Percentiles rank a stretch among this genome's conserved stretches.
phyloP scores from a whole-genome alignment of 2,329 filamentous ascomycete species.

The Hymenoscyphus scutula region DNA sequence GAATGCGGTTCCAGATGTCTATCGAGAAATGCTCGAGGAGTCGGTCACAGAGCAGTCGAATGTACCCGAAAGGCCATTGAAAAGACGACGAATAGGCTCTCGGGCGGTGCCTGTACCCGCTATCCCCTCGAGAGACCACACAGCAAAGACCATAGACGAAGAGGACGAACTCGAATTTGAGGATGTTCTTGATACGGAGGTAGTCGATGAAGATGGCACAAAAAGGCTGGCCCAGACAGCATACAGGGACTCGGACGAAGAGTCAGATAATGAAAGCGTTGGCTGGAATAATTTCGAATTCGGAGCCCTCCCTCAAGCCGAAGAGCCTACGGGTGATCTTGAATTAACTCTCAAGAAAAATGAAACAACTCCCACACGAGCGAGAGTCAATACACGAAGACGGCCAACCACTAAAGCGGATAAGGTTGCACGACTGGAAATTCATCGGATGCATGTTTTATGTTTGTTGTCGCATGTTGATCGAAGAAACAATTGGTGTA shows the following conservation, averaged over 20 bases:
- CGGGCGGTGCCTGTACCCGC: slow-evolving; percentile 14
- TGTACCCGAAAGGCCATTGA: slow-evolving; percentile 38
- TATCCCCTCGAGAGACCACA: slow-evolving; percentile 18
- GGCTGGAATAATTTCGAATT: slow-evolving; percentile 62
- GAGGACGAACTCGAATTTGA: slow-evolving; percentile 34
- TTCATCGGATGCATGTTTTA: slow-evolving; percentile 85
- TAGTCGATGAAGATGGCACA: slow-evolving; percentile 8
- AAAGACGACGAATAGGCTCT: slow-evolving; percentile 33
- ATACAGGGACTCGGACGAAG: slow-evolving; percentile 51
- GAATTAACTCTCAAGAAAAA: slow-evolving; percentile 35
- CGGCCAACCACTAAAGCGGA: slow-evolving; percentile 55
- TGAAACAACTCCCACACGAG: slow-evolving; percentile 19
- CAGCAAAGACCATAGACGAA: slow-evolving; percentile 15
- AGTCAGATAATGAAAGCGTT: slow-evolving; percentile 52
- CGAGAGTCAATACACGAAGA: slow-evolving; percentile 27
- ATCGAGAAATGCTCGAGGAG: slow-evolving; percentile 46
- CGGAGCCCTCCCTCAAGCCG: slow-evolving; percentile 33
- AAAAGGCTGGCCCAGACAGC: slow-evolving; percentile 36
- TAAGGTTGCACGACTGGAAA: slow-evolving; percentile 58
- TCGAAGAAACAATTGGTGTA: slow-evolving; percentile 85
- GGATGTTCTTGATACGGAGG: slow-evolving; percentile 28
- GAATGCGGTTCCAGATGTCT: slow-evolving; percentile 41
- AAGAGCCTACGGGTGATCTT: slow-evolving; percentile 32
- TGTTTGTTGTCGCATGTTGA: slow-evolving; percentile 78
- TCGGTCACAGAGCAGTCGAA: slow-evolving; percentile 36